Evolutionary conservation across 2,329 filamentous ascomycete species (phyloP).

Genomic region (Stemphylium beticola): DNA sequence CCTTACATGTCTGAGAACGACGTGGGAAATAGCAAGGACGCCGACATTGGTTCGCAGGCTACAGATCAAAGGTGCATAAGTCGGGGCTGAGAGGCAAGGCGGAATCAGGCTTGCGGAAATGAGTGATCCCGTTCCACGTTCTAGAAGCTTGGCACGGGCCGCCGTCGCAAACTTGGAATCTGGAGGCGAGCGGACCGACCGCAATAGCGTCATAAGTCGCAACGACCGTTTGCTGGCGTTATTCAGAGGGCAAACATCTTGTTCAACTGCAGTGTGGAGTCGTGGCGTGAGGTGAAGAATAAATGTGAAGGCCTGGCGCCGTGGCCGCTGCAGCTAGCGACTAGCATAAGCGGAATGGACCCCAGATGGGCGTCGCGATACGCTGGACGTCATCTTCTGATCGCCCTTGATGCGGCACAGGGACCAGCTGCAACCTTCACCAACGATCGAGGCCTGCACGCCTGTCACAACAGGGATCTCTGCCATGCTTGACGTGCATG

Average conservation of each 20-base stretch:
- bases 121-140: slow-evolving; percentile 12
- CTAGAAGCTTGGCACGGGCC: slow-evolving; percentile 22
- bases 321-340: slow-evolving; percentile 21
- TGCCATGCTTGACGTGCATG: slow-evolving; percentile 40
- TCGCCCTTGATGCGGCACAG: slow-evolving; percentile 35
- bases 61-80: neutral
- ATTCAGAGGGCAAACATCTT: neutral
- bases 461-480: slow-evolving; percentile 27
- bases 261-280: neutral
- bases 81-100: neutral
- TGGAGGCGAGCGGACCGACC: slow-evolving; percentile 21
- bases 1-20: too few species aligned
- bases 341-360: slow-evolving; percentile 25
- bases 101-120: slow-evolving; percentile 9
- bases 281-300: neutral
- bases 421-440: slow-evolving; percentile 23
- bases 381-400: slow-evolving; percentile 31
- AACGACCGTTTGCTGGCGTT: slow-evolving; percentile 12
- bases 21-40: too few species aligned
- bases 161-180: neutral
- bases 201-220: slow-evolving; percentile 20
- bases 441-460: slow-evolving; percentile 23
- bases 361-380: slow-evolving; percentile 25
- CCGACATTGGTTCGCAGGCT: too few species aligned
- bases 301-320: neutral